Percentiles rank a stretch among this genome's conserved stretches.
phyloP scores from a whole-genome alignment of 106 monocot genomes.

The Xerophyta viscosa region DNA sequence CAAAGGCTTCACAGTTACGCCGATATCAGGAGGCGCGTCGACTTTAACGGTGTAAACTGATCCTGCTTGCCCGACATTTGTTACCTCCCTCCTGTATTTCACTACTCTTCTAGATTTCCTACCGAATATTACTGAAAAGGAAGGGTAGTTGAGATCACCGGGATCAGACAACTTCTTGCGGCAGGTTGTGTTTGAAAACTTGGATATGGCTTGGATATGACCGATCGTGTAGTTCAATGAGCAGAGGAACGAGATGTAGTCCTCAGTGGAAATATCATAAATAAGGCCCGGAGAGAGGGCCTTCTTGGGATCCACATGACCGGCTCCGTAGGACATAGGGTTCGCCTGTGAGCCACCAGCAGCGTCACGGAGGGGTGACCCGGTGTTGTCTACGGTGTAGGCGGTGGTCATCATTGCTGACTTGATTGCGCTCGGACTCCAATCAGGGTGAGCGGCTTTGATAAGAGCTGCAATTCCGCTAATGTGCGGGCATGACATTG shows the following conservation, averaged over 20 bases:
- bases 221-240: slow-evolving; percentile 8
- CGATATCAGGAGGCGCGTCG: neutral
- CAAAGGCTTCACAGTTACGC: slow-evolving; percentile 8
- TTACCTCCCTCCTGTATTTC: slow-evolving; percentile 12
- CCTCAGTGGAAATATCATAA: slow-evolving; percentile 6
- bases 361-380: slow-evolving; percentile 11
- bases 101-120: slow-evolving; percentile 3
- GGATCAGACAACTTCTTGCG: neutral
- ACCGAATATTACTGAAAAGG: slow-evolving; percentile 8
- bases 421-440: slow-evolving; percentile 22
- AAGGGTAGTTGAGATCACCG: slow-evolving; percentile 12
- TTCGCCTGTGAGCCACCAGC: slow-evolving; percentile 3
- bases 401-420: slow-evolving; percentile 19
- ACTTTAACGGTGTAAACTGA: slow-evolving; percentile 7
- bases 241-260: slow-evolving; percentile 17
- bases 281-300: slow-evolving; percentile 16
- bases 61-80: slow-evolving; percentile 4
- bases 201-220: slow-evolving; percentile 3
- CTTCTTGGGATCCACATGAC: slow-evolving; percentile 13
- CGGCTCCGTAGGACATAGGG: slow-evolving; percentile 7
- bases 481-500: slow-evolving; percentile 23
- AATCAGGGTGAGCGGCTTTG: slow-evolving; percentile 16
- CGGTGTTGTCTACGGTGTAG: slow-evolving; percentile 16
- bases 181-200: slow-evolving; percentile 4
- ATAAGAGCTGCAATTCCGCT: slow-evolving; percentile 14